Base-by-base conservation (phyloP, 345 rosid genomes). In the Stellera chamaejasme region DNA sequence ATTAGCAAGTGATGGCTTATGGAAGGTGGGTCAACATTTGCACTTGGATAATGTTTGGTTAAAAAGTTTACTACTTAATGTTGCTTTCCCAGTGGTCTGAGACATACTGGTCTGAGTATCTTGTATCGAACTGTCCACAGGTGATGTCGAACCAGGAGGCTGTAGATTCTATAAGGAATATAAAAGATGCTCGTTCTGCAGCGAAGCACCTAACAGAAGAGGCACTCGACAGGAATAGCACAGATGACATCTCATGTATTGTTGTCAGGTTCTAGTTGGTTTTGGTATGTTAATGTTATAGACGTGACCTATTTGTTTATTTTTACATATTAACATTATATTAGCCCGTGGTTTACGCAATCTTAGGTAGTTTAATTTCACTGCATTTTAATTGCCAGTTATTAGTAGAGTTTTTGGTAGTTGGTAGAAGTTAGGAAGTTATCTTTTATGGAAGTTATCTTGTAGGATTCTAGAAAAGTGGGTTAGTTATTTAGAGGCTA, bases 71-170 rank as follows among this genome's bases (percentile, higher is more conserved):
- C 56, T 32, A 32, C 39, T 32, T 8, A 2, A 32, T 32, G 9
- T 32, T 32, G 39, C 9, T 32, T 32, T 5, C 39, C 39, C 39
- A 32, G 5, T 8, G 9, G 5, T 32, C 0, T 32, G 9, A 32
- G 9, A 32, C 64, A 27, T 56, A 32, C 39, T 32, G 39, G 39
- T 47, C 64, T 63, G 8, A 4, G 63, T 64, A 32, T 32, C 39
- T 32, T 32, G 39, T 32, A 32, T 56, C 25, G 0, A 28, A 47
- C 11, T 50, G 57, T 46, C 52, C 36, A 25, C 73, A 87, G 97
- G 98, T 85, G 16, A 87, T 86, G 91, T 65, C 88, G 13, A 93
- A 93, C 67, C 96, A 87, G 72, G 96, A 89, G 70, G 97, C 94
- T 0, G 80, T 67, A 11, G 86, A 93, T 53, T 69, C 84, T 13